These are phyloP conservation scores for Daldinia sp. DNA, from an alignment of 2,329 filamentous ascomycete species.

Conservation along the genomic window DNA sequence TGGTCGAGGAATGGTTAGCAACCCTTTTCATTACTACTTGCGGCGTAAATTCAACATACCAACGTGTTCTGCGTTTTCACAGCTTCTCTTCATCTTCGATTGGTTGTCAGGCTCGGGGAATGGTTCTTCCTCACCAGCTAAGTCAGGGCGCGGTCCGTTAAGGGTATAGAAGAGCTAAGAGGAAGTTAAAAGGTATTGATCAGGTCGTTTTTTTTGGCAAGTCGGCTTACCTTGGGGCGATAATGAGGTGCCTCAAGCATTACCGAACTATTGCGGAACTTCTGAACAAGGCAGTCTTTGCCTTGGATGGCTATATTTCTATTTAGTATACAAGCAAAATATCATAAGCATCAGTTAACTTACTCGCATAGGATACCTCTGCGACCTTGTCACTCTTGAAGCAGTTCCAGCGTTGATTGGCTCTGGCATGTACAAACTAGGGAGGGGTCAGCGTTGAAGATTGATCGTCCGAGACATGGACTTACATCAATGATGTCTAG, in stretches of 20 bases:
- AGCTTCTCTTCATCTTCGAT: conserved; percentile 86
- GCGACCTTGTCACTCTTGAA: conserved; percentile 86
- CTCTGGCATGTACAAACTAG: conserved; percentile 76
- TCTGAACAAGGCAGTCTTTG: conserved; percentile 87
- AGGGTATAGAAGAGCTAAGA: conserved; percentile 61
- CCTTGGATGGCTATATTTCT: conserved; percentile 79
- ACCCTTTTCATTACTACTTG: not conserved
- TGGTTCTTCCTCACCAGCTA: conserved; percentile 74
- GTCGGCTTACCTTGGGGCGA: conserved; percentile 75
- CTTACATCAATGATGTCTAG: conserved; percentile 76
- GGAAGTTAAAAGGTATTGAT: conserved; percentile 31
- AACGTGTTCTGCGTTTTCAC: conserved; percentile 85
- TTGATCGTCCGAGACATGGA: conserved; percentile 23
- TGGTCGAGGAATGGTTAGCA: conserved; percentile 46
- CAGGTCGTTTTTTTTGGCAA: not conserved
- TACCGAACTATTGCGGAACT: conserved; percentile 95
- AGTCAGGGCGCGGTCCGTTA: conserved; percentile 56
- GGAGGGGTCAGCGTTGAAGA: conserved; percentile 39
- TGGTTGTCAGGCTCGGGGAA: conserved; percentile 85
- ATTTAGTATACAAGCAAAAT: conserved; percentile 40
- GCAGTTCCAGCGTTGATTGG: conserved; percentile 79
- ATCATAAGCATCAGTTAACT: conserved; percentile 47
- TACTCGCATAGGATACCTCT: conserved; percentile 95
- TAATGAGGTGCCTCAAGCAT: conserved; percentile 87
- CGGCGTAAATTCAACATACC: conserved; percentile 60